Evolutionary conservation across 805 yeast genomes (phyloP), one percentile per base, ranked within the genome.

Genomic region (Starmerella roubikii): DNA sequence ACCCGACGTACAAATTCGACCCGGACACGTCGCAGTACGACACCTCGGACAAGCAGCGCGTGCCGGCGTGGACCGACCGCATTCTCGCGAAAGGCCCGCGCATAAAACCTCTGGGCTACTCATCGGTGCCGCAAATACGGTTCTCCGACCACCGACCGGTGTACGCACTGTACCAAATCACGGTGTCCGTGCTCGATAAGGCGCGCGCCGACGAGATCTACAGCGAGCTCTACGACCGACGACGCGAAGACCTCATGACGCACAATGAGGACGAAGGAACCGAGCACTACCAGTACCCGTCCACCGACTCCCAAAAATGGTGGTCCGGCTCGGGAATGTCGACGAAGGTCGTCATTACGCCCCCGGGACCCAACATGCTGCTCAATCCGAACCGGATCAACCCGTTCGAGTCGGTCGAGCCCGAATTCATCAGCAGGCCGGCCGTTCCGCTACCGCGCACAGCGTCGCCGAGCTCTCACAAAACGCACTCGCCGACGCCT

Each of bases 51-150:
- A 88, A 88, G 56, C 88, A 78, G 46, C 69, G 98, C 50, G 76
- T 82, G 3, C 98, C 98, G 1, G 79, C 95, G 0, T 88, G 97
- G 96, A 88, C 97, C 0, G 98, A 88, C 58, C 66, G 98, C 53
- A 78, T 83, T 39, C 61, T 88, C 34, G 77, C 68, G 51, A 66
- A 68, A 42, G 84, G 93, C 28, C 56, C 64, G 3, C 61, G 60
- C 15, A 27, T 49, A 16, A 40, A 38, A 35, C 51, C 85, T 30
- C 60, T 65, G 30, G 91, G 83, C 34, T 91, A 91, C 55, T 71
- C 75, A 39, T 71, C 78, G 35, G 74, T 76, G 1, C 72, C 72
- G 48, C 59, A 59, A 18, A 58, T 88, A 30, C 54, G 54, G 40
- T 67, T 77, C 41, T 83, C 95, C 39, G 98, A 91, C 54, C 98